Conservation (phyloP, 192 early-diverging fungal species). For the Coemansia sp. region DNA sequence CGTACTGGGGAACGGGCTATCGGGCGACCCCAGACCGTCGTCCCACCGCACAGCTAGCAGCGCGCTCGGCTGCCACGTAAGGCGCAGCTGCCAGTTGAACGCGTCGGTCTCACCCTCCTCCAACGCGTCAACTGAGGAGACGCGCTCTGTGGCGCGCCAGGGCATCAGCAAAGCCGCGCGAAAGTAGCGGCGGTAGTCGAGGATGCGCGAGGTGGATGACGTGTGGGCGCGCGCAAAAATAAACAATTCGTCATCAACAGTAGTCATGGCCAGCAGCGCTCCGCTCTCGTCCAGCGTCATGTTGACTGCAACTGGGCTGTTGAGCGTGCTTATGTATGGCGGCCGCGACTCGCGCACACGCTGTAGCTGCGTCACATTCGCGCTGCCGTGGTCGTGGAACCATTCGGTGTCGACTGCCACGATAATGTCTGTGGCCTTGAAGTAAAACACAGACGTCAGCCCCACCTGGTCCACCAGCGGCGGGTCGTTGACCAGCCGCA, state of each 20-base stretch:
- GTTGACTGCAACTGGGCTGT: conserved; percentile 50
- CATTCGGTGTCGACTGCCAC: conserved; percentile 48
- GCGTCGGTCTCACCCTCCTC: conserved; percentile 43
- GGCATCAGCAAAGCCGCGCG: conserved; percentile 13
- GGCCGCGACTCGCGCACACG: conserved; percentile 53
- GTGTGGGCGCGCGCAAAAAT: conserved; percentile 38
- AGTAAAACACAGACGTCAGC: conserved; percentile 48
- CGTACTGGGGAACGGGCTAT: conserved; percentile 35
- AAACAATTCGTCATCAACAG: conserved; percentile 51
- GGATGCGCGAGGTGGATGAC: conserved; percentile 29
- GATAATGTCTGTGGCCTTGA: conserved; percentile 49
- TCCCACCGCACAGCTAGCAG: conserved; percentile 40
- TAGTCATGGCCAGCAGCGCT: conserved; percentile 48
- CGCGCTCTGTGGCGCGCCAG: conserved; percentile 34
- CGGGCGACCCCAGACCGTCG: conserved; percentile 37
- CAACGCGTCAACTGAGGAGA: conserved; percentile 40
- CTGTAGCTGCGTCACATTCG: conserved; percentile 46
- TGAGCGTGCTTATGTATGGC: conserved; percentile 52
- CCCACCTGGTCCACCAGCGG: conserved; percentile 44
- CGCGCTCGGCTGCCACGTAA: conserved; percentile 48
- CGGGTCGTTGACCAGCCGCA: conserved; percentile 46
- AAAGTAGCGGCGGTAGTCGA: conserved; percentile 53
- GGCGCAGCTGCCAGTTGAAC: conserved; percentile 47
- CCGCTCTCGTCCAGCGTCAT: conserved; percentile 52
- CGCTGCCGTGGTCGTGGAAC: conserved; percentile 49